These are phyloP conservation scores for Alternaria tenuissima DNA, from an alignment of 2,329 filamentous ascomycete genomes.

Conservation along the genomic window DNA sequence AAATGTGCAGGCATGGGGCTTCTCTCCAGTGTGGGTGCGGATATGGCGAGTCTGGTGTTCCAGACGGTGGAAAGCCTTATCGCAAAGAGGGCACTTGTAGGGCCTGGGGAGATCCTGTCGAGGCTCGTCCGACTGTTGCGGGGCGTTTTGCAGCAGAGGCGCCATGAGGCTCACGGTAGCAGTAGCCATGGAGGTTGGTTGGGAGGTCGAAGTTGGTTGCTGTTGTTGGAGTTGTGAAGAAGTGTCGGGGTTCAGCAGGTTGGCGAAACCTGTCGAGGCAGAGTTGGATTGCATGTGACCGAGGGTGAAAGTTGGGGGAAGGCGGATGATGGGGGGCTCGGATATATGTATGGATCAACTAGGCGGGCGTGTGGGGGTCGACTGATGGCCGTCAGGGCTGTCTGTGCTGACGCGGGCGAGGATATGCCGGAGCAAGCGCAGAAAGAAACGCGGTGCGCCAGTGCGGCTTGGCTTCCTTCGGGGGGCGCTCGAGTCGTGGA, in stretches of 20 bases:
- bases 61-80: slow-evolving; percentile 97
- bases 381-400: slow-evolving; percentile 35
- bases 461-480: slow-evolving; percentile 26
- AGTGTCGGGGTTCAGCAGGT: slow-evolving; percentile 51
- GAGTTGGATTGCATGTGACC: slow-evolving; percentile 52
- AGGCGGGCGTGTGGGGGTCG: slow-evolving; percentile 42
- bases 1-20: slow-evolving; percentile 95
- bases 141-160: slow-evolving; percentile 68
- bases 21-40: slow-evolving; percentile 96
- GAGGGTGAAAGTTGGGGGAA: slow-evolving; percentile 49
- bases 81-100: slow-evolving; percentile 98
- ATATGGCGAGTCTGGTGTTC: slow-evolving; percentile 95
- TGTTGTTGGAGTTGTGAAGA: slow-evolving; percentile 24
- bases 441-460: slow-evolving; percentile 35
- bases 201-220: slow-evolving; percentile 17
- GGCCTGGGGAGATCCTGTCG: slow-evolving; percentile 88
- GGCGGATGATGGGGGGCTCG: slow-evolving; percentile 47
- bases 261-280: slow-evolving; percentile 46
- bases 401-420: slow-evolving; percentile 41
- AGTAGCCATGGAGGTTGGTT: slow-evolving; percentile 49
- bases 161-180: slow-evolving; percentile 59
- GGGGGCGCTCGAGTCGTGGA: slow-evolving; percentile 25
- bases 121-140: slow-evolving; percentile 60
- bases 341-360: slow-evolving; percentile 47
- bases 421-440: slow-evolving; percentile 34